Percentiles rank a stretch among this genome's conserved stretches.
phyloP scores from a whole-genome alignment of 2,329 filamentous ascomycete species.

The Alternaria ventricosa region DNA sequence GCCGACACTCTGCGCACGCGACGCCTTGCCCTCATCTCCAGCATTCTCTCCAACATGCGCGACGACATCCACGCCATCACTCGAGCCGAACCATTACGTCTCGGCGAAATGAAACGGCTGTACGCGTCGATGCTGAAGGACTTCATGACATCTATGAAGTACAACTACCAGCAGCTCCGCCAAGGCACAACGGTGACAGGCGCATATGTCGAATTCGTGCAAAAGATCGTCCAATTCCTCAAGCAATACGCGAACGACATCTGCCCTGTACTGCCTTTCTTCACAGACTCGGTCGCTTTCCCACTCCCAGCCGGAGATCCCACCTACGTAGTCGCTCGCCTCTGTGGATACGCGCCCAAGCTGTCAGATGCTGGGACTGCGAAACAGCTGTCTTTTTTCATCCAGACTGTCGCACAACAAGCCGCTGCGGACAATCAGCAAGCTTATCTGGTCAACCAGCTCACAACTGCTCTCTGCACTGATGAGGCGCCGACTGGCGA shows the following conservation, averaged over 20 bases:
- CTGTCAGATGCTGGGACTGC: constrained; percentile 56
- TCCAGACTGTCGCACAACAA: constrained; percentile 65
- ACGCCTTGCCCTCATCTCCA: constrained; percentile 62
- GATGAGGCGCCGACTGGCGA: constrained; percentile 52
- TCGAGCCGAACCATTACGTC: constrained; percentile 35
- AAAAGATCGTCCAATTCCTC: constrained; percentile 63
- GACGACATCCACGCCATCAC: constrained; percentile 51
- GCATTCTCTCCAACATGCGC: constrained; percentile 66
- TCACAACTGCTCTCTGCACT: constrained; percentile 58
- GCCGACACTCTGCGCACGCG: constrained; percentile 61
- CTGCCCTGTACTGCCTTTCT: constrained; percentile 63
- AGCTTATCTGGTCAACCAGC: constrained; percentile 61
- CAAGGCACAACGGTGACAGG: constrained; percentile 53
- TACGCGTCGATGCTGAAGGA: constrained; percentile 61
- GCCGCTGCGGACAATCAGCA: constrained; percentile 66
- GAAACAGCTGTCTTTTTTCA: constrained; percentile 64
- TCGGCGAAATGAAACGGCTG: constrained; percentile 50
- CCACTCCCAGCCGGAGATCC: constrained; percentile 67
- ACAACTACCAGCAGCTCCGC: constrained; percentile 63
- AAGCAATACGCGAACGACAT: constrained; percentile 68
- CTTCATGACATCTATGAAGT: constrained; percentile 68
- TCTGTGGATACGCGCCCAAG: constrained; percentile 65
- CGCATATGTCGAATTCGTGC: constrained; percentile 67
- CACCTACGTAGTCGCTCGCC: constrained; percentile 66
- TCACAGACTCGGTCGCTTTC: constrained; percentile 65